Conservation (phyloP, 192 early-diverging fungal genomes). For the Dispira simplex region DNA sequence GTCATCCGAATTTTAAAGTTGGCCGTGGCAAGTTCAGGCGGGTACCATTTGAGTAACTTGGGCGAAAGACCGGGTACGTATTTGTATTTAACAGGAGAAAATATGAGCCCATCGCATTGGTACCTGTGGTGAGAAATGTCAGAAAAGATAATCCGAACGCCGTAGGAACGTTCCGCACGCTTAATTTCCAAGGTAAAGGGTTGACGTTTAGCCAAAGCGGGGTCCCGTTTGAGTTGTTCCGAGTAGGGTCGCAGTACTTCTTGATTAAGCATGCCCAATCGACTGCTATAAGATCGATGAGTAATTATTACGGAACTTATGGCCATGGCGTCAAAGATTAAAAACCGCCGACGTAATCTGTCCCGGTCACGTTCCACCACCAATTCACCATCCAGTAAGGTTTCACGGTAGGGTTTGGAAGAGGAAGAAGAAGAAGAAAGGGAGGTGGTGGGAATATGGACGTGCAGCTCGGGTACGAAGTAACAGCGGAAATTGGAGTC, state of each 20-base stretch:
- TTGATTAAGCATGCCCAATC: conserved; percentile 9
- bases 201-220: background rate
- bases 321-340: conserved; percentile 2
- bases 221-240: background rate
- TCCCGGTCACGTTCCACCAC: background rate
- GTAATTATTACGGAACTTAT: conserved; percentile 10
- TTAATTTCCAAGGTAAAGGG: conserved; percentile 1
- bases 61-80: conserved; percentile 34
- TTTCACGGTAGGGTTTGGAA: conserved; percentile 20
- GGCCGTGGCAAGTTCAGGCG: conserved; percentile 37
- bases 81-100: conserved; percentile 4
- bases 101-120: conserved; percentile 12
- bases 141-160: conserved; percentile 10
- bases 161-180: conserved; percentile 6
- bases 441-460: background rate
- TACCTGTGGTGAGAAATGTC: conserved; percentile 5
- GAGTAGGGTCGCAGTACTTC: background rate
- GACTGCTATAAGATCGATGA: conserved; percentile 22
- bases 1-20: conserved; percentile 30
- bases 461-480: background rate
- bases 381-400: conserved; percentile 4
- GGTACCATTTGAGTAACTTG: conserved; percentile 50
- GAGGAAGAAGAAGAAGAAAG: background rate
- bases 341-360: background rate
- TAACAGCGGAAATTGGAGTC: background rate